Evolutionary conservation across 805 yeast species (phyloP).

Genomic region (Komagataella ulmi): DNA sequence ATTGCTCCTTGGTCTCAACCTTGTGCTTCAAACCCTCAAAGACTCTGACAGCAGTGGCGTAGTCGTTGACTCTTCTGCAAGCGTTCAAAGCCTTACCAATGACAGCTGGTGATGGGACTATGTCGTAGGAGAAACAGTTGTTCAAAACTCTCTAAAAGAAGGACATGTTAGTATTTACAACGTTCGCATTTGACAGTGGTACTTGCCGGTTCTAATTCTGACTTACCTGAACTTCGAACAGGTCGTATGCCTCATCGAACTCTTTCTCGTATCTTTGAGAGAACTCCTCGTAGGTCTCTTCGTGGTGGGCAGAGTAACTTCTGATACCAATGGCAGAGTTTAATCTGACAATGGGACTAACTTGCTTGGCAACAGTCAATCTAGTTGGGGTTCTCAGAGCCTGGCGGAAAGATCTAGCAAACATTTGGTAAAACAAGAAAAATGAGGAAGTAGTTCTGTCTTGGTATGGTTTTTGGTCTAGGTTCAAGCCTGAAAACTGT

Average conservation of each 20-base stretch:
- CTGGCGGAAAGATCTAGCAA: not conserved
- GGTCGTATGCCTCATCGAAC: conserved; percentile 85
- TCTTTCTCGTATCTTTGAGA: conserved; percentile 85
- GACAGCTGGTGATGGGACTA: conserved; percentile 96
- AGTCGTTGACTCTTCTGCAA: conserved; percentile 97
- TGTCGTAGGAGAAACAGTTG: conserved; percentile 96
- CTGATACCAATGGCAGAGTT: conserved; percentile 16
- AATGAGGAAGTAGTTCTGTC: not conserved
- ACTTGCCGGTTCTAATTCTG: not conserved
- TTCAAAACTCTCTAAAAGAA: conserved; percentile 65
- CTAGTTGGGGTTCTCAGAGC: not conserved
- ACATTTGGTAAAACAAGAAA: not conserved
- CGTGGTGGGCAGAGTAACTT: conserved; percentile 75
- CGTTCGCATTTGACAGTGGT: not conserved
- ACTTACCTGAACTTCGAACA: conserved; percentile 62
- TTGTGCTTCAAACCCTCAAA: conserved; percentile 95
- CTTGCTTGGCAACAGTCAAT: not conserved
- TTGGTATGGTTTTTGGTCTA: not conserved
- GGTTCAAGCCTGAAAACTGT: not conserved
- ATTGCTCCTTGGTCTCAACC: conserved; percentile 90
- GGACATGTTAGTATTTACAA: not conserved
- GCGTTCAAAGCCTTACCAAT: conserved; percentile 94
- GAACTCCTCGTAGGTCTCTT: conserved; percentile 92
- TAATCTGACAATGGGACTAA: not conserved
- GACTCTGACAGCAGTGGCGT: conserved; percentile 97